Conservation (phyloP, 805 yeast genomes). For the Debaryomyces castellii region DNA sequence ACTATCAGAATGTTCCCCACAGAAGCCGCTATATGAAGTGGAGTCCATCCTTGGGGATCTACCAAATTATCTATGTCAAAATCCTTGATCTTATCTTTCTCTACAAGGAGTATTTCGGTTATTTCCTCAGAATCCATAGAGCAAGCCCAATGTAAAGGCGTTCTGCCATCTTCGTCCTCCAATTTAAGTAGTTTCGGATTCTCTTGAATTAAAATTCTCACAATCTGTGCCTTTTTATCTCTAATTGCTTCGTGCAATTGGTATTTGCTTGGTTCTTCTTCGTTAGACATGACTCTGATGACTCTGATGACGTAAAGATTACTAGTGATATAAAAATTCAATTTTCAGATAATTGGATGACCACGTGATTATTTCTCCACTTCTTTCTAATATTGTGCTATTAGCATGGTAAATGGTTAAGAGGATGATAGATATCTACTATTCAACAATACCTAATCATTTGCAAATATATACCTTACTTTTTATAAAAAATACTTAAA, state of each 20-base stretch:
- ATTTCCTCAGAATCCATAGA: constrained; percentile 57
- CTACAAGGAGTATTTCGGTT: constrained; percentile 29
- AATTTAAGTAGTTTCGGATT: constrained; percentile 47
- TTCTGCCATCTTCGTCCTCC: constrained; percentile 72
- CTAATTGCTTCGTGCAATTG: constrained; percentile 53
- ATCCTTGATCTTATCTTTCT: constrained; percentile 13
- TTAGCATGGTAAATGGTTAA: too few relatives aligned
- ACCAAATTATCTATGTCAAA: constrained; percentile 64
- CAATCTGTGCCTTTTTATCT: constrained; percentile 54
- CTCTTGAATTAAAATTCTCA: constrained; percentile 48
- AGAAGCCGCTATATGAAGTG: constrained; percentile 79
- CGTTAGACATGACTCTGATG: neutral
- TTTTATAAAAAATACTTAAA: too few relatives aligned
- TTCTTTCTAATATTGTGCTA: too few relatives aligned
- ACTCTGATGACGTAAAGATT: too few relatives aligned
- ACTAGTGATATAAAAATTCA: too few relatives aligned
- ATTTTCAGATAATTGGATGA: too few relatives aligned
- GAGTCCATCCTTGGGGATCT: constrained; percentile 88
- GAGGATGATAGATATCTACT: too few relatives aligned
- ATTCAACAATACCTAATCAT: neutral
- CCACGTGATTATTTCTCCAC: neutral
- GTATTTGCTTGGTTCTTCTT: neutral
- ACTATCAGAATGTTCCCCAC: constrained; percentile 62
- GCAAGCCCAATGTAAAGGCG: constrained; percentile 88
- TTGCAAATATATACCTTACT: too few relatives aligned